Conservation (phyloP, 2,329 filamentous ascomycete genomes). For the Claviceps sp. region DNA sequence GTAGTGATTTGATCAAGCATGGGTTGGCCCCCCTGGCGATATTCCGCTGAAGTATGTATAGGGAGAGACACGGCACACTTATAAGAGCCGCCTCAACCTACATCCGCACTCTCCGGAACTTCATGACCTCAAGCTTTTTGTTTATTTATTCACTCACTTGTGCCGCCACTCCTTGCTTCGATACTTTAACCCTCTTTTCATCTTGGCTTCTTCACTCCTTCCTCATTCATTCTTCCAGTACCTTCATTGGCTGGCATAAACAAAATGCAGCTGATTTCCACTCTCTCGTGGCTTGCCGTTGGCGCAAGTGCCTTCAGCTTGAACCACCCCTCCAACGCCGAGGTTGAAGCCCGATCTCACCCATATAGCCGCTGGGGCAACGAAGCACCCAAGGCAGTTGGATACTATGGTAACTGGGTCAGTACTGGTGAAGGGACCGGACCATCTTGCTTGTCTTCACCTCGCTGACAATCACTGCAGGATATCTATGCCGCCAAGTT, state of each 20-base stretch:
- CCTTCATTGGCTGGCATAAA: not conserved
- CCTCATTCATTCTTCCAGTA: not conserved
- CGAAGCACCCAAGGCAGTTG: not conserved
- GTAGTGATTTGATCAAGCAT: not conserved
- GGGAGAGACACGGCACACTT: not conserved
- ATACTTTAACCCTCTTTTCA: not conserved
- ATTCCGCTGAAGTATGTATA: not conserved
- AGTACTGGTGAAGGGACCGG: not conserved
- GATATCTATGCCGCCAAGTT: conserved; percentile 60
- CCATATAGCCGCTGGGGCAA: too few species aligned
- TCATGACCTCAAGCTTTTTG: not conserved
- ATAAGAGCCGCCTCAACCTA: not conserved
- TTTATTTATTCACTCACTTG: not conserved
- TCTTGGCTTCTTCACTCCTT: not conserved
- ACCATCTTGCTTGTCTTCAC: too few species aligned
- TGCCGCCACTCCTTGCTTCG: not conserved
- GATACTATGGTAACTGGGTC: conserved; percentile 1
- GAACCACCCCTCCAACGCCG: not conserved
- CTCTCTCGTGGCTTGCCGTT: conserved; percentile 1
- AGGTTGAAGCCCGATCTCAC: not conserved
- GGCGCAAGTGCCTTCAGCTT: not conserved
- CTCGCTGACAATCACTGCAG: conserved; percentile 22
- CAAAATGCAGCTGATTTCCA: conserved; percentile 1
- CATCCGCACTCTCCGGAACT: not conserved
- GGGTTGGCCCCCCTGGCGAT: not conserved